Percentiles rank a stretch among this genome's conserved stretches.
phyloP scores from a whole-genome alignment of 1,284 basidiomycete species.

The Tremellales sp. region DNA sequence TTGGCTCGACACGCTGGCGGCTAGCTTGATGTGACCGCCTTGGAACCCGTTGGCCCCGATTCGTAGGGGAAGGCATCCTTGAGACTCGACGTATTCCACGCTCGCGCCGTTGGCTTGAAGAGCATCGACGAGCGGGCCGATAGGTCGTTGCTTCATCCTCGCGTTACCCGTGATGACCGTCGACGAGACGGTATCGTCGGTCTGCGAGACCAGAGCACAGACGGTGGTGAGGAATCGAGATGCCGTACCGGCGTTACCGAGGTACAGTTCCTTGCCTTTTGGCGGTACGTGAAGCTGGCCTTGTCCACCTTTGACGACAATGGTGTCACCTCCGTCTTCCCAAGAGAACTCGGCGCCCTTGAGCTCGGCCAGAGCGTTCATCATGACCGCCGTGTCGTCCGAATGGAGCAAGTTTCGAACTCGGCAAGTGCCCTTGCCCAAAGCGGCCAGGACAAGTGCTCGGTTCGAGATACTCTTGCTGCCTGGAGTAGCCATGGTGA shows the following conservation, averaged over 20 bases:
- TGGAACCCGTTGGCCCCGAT: constrained; percentile 80
- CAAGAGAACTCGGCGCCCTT: constrained; percentile 85
- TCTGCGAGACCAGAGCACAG: constrained; percentile 54
- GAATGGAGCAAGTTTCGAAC: constrained; percentile 90
- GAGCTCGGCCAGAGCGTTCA: constrained; percentile 83
- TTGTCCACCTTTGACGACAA: constrained; percentile 83
- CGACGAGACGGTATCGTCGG: constrained; percentile 48
- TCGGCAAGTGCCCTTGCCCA: constrained; percentile 81
- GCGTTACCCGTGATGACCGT: constrained; percentile 95
- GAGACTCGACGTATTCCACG: constrained; percentile 72
- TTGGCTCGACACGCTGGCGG: constrained; percentile 94
- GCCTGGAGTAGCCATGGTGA: constrained; percentile 87
- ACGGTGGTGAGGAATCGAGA: constrained; percentile 97
- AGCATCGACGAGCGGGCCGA: constrained; percentile 92
- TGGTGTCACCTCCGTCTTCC: constrained; percentile 90
- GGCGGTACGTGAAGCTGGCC: constrained; percentile 75
- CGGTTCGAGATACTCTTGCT: constrained; percentile 97
- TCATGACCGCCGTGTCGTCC: constrained; percentile 99
- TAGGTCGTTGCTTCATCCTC: constrained; percentile 94
- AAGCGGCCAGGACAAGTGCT: constrained; percentile 86
- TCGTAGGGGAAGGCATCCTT: constrained; percentile 83
- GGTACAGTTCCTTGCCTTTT: constrained; percentile 81
- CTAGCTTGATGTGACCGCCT: constrained; percentile 79
- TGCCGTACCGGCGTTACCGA: constrained; percentile 96
- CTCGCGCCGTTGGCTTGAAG: constrained; percentile 74